A percentile compares a stretch with the other conserved stretches of the same genome.
Evolutionary conservation across 192 early-diverging fungal genomes (phyloP).

Genomic region (Podila epicladia): DNA sequence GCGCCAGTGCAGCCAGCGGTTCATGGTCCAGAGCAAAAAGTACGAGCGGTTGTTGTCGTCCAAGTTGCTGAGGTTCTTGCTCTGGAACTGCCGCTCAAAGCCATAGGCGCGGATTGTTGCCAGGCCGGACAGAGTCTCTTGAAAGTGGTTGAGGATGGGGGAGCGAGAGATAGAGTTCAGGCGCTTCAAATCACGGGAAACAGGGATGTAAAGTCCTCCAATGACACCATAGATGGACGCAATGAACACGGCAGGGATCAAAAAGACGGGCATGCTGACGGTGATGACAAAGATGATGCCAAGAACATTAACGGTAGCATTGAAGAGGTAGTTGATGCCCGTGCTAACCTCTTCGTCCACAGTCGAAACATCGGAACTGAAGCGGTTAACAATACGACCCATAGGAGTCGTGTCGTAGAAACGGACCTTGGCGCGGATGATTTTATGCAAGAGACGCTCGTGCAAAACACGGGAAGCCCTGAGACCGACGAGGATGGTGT

Average conservation of each 20-base stretch:
- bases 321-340: conserved; percentile 55
- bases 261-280: conserved; percentile 73
- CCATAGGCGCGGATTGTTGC: conserved; percentile 89
- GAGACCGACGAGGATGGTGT: conserved; percentile 57
- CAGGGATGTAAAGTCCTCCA: conserved; percentile 74
- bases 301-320: conserved; percentile 58
- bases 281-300: conserved; percentile 69
- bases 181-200: conserved; percentile 91
- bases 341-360: conserved; percentile 73
- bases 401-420: conserved; percentile 93
- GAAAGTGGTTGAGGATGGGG: conserved; percentile 82
- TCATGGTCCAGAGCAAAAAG: conserved; percentile 85
- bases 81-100: conserved; percentile 69
- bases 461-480: conserved; percentile 68
- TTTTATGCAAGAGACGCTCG: conserved; percentile 57
- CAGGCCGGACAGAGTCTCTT: conserved; percentile 82
- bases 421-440: conserved; percentile 76
- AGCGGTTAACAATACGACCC: conserved; percentile 83
- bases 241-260: conserved; percentile 69
- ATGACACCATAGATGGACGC: conserved; percentile 65
- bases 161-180: conserved; percentile 80
- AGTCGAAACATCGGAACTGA: conserved; percentile 85
- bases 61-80: conserved; percentile 64
- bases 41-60: conserved; percentile 88
- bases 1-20: conserved; percentile 89